Evolutionary conservation across 106 monocot genomes (phyloP).

Genomic region (Chionographis japonica): DNA sequence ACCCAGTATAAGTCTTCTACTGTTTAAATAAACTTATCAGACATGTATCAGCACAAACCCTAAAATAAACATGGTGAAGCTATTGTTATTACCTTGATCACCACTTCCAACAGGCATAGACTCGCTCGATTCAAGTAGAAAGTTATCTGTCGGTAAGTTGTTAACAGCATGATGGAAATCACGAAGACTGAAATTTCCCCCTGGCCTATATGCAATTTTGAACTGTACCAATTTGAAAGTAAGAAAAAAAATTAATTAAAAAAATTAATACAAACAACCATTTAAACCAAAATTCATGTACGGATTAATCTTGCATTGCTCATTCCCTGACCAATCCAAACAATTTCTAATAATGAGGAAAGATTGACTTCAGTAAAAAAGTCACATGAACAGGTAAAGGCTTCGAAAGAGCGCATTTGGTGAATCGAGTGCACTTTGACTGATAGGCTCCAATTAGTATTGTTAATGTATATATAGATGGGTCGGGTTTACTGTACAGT

Average conservation of each 20-base stretch:
- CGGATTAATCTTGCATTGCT: background rate
- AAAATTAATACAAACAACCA: no score
- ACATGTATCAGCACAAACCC: background rate
- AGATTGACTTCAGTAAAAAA: no score
- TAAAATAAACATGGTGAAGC: background rate
- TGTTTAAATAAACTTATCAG: background rate
- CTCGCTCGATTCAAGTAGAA: conserved; percentile 25
- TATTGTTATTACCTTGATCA: conserved; percentile 39
- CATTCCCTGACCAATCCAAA: no score
- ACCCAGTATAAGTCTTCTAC: no score
- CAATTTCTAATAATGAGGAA: no score
- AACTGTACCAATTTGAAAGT: conserved; percentile 35
- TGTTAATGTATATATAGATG: no score
- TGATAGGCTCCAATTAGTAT: no score
- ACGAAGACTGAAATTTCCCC: conserved; percentile 53
- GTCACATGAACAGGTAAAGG: no score
- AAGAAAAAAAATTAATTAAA: background rate
- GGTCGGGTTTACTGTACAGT: no score
- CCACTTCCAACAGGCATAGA: conserved; percentile 8
- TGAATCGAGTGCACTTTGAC: no score
- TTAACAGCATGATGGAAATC: conserved; percentile 86
- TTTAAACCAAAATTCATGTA: no score
- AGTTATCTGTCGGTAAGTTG: conserved; percentile 53
- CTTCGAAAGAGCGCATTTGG: no score
- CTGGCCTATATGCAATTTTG: conserved; percentile 70